A percentile compares a stretch with the other conserved stretches of the same genome.
Evolutionary conservation across 2,329 filamentous ascomycete genomes (phyloP).

Genomic region (Leptographium wingfieldii): DNA sequence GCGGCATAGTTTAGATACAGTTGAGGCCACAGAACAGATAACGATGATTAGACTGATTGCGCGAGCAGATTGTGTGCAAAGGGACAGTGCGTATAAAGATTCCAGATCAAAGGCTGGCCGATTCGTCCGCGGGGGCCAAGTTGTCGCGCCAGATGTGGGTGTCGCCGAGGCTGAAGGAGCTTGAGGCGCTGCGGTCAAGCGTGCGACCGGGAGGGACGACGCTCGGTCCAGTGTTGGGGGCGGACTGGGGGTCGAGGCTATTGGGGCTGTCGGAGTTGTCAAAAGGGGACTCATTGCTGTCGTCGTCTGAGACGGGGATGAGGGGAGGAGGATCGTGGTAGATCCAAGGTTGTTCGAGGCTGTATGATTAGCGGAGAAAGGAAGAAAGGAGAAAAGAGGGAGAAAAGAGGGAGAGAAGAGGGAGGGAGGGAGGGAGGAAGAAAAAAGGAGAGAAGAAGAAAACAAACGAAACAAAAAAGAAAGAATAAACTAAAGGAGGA

Average conservation of each 20-base stretch:
- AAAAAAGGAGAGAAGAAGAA: constrained; percentile 23
- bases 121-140: background rate
- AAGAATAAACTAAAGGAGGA: background rate
- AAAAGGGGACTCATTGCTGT: constrained; percentile 2
- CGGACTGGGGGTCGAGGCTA: background rate
- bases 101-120: background rate
- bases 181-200: constrained; percentile 25
- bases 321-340: constrained; percentile 40
- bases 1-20: background rate
- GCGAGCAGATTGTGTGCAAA: background rate
- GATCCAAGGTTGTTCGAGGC: constrained; percentile 60
- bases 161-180: constrained; percentile 34
- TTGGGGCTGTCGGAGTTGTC: constrained; percentile 1
- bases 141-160: constrained; percentile 35
- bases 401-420: background rate
- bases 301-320: constrained; percentile 11
- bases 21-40: background rate
- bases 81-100: background rate
- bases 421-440: too few relatives aligned
- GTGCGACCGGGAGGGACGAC: constrained; percentile 4
- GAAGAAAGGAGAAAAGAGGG: constrained; percentile 29
- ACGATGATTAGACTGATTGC: background rate
- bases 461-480: constrained; percentile 28
- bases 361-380: constrained; percentile 26
- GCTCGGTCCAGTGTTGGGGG: background rate